Evolutionary conservation across 352 stramenopile species (phyloP).

Genomic region (Phytophthora lateralis): DNA sequence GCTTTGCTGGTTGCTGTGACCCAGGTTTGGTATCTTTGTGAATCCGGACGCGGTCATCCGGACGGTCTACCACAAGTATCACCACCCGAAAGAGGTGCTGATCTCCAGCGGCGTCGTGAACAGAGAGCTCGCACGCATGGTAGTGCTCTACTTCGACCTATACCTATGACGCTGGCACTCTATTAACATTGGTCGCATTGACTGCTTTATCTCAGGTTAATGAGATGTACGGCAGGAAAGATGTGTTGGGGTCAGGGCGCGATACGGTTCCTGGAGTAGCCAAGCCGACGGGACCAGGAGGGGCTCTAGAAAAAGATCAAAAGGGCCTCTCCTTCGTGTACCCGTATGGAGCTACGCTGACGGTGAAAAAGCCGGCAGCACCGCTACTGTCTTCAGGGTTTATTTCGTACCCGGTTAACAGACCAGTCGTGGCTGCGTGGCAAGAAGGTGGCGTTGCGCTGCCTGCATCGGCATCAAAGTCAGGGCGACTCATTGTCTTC

Average conservation of each 20-base stretch:
- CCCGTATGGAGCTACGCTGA: conserved; percentile 94
- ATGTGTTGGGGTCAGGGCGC: conserved; percentile 40
- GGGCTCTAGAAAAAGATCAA: conserved; percentile 75
- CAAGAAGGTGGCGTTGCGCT: conserved; percentile 72
- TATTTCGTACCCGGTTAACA: conserved; percentile 96
- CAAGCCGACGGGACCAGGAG: conserved; percentile 42
- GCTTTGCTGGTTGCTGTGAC: not conserved
- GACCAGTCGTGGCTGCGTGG: conserved; percentile 91
- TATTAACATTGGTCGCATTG: not conserved
- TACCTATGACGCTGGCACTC: not conserved
- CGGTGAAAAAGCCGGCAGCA: conserved; percentile 90
- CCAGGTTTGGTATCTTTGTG: conserved; percentile 85
- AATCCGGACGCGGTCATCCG: conserved; percentile 91
- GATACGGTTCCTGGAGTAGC: conserved; percentile 14
- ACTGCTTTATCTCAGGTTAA: conserved; percentile 37
- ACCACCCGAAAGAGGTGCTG: conserved; percentile 96
- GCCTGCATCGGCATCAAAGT: conserved; percentile 45
- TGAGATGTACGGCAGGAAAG: conserved; percentile 72
- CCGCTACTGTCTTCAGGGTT: conserved; percentile 91
- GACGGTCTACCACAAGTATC: conserved; percentile 96
- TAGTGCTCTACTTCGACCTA: conserved; percentile 6
- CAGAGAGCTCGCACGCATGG: conserved; percentile 87
- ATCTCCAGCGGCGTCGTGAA: conserved; percentile 95
- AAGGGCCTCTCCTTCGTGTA: conserved; percentile 95
- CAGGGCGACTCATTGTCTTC: conserved; percentile 86